phyloP scores from a whole-genome alignment of 2,329 filamentous ascomycete genomes.

The Beauveria sp. region DNA sequence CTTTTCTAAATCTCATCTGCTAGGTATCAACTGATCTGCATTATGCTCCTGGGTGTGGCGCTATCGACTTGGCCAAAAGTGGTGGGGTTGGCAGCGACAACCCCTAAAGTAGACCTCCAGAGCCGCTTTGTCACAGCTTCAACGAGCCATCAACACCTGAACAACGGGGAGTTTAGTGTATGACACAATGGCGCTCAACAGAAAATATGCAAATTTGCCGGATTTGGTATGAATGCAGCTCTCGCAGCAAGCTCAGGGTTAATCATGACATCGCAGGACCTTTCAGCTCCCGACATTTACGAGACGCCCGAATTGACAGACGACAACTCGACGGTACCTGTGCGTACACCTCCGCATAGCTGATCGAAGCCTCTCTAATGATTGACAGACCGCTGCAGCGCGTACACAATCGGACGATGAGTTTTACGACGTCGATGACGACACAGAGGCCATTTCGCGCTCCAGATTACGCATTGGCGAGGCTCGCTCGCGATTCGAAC shows the following conservation, averaged over 20 bases:
- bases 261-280: conserved; percentile 53
- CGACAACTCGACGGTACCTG: conserved; percentile 77
- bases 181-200: conserved; percentile 60
- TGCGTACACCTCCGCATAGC: conserved; percentile 34
- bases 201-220: conserved; percentile 75
- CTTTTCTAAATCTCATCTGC: no score
- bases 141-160: background rate
- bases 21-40: background rate
- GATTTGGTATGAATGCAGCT: conserved; percentile 53
- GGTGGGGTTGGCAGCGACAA: conserved; percentile 2
- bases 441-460: conserved; percentile 62
- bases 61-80: background rate
- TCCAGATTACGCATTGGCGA: conserved; percentile 68
- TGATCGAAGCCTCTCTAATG: conserved; percentile 17
- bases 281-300: conserved; percentile 83
- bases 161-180: background rate
- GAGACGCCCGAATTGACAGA: conserved; percentile 91
- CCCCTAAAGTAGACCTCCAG: conserved; percentile 2
- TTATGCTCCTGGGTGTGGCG: no score
- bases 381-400: conserved; percentile 43
- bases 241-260: conserved; percentile 16
- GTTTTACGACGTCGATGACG: conserved; percentile 55
- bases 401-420: conserved; percentile 54
- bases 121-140: background rate
- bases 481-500: conserved; percentile 72